phyloP scores from a whole-genome alignment of 169 alveolate species.

The Cyclospora cayetanensis region DNA sequence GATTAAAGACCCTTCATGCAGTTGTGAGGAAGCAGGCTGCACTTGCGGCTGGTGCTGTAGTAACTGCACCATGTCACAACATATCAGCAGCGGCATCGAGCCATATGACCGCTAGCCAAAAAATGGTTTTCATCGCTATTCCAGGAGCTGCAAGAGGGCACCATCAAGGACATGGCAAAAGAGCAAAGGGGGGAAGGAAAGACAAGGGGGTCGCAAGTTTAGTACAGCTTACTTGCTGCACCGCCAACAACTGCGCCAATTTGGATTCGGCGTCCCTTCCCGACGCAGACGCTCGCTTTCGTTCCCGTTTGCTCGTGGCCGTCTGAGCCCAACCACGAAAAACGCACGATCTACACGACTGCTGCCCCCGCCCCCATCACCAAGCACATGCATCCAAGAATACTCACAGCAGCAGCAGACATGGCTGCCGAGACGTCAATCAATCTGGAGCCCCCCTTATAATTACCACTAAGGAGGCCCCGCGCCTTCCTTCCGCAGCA shows the following conservation, averaged over 20 bases:
- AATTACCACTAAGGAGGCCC: too few relatives aligned
- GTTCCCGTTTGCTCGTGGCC: constrained; percentile 66
- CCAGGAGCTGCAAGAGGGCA: background rate
- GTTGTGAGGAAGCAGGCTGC: background rate
- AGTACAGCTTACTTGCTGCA: constrained; percentile 41
- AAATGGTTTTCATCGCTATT: background rate
- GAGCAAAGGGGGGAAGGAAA: background rate
- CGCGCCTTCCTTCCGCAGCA: too few relatives aligned
- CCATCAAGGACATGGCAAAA: background rate
- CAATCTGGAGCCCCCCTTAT: too few relatives aligned
- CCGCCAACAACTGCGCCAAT: constrained; percentile 59
- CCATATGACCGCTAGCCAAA: background rate
- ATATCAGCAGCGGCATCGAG: background rate
- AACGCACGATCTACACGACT: background rate
- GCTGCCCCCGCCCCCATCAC: too few relatives aligned
- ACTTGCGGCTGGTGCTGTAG: constrained; percentile 41
- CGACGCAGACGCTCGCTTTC: constrained; percentile 60
- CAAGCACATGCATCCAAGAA: too few relatives aligned
- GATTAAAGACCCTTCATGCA: background rate
- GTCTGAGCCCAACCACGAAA: background rate
- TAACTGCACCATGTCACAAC: background rate
- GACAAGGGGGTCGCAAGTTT: background rate
- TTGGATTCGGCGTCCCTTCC: constrained; percentile 54
- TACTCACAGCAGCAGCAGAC: too few relatives aligned
- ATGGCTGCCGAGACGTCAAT: too few relatives aligned